phyloP scores from a whole-genome alignment of 768 basidiomycete species.

The Lentinula lateritia region DNA sequence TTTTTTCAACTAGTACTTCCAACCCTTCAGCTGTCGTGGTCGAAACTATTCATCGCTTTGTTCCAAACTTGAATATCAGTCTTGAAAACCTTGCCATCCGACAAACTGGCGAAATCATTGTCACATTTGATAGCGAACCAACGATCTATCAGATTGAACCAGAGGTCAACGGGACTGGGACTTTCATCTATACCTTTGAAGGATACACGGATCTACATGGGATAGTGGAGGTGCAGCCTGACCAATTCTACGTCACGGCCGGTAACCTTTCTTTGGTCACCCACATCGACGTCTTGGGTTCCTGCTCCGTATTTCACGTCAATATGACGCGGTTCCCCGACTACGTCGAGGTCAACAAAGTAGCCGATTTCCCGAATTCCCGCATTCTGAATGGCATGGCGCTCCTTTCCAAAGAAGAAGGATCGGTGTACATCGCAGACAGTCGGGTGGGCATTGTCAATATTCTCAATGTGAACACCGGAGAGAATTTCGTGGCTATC shows the following conservation, averaged over 20 bases:
- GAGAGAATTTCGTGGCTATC: not conserved
- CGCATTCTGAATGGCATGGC: not conserved
- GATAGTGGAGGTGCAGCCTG: not conserved
- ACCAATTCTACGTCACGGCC: not conserved
- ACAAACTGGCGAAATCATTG: not conserved
- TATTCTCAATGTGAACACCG: not conserved
- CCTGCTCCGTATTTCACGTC: not conserved
- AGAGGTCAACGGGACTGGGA: not conserved
- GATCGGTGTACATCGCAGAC: not conserved
- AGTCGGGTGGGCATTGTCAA: constrained; percentile 1
- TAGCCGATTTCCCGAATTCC: not conserved
- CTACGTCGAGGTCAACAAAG: not conserved
- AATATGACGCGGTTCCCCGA: not conserved
- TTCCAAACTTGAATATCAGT: not conserved
- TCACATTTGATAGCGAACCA: not conserved
- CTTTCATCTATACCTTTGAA: not conserved
- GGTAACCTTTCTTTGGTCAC: constrained; percentile 1
- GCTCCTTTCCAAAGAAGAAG: not conserved
- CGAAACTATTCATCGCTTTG: not conserved
- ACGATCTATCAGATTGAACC: constrained; percentile 1
- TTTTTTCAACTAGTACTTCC: too few relatives aligned
- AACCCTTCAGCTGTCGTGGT: not conserved
- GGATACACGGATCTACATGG: not conserved
- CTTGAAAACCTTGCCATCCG: constrained; percentile 2
- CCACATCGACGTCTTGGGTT: not conserved